Percentiles rank a stretch among this genome's conserved stretches.
phyloP scores from a whole-genome alignment of 2,329 filamentous ascomycete genomes.

The Rutstroemia sp. region DNA sequence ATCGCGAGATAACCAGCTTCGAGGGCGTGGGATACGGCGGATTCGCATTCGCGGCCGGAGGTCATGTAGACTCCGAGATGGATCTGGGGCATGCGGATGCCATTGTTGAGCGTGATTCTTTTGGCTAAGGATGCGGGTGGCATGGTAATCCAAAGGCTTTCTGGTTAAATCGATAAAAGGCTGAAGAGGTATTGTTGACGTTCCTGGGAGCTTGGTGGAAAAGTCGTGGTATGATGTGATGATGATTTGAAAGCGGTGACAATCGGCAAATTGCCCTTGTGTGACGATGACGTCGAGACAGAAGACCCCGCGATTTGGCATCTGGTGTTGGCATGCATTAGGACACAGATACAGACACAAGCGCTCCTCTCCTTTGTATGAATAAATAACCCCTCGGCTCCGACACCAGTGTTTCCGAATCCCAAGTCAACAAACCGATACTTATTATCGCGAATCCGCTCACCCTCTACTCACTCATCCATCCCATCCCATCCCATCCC shows the following conservation, averaged over 20 bases:
- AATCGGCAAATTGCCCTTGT: neutral
- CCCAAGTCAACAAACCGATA: too few relatives aligned
- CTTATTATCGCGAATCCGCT: too few relatives aligned
- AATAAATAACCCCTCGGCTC: too few relatives aligned
- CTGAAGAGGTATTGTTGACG: neutral
- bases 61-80: conserved; percentile 71
- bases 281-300: conserved; percentile 1
- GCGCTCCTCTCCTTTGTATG: too few relatives aligned
- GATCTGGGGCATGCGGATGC: conserved; percentile 57
- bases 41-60: conserved; percentile 50
- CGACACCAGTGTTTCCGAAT: too few relatives aligned
- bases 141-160: neutral
- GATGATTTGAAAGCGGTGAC: neutral
- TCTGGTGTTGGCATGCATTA: too few relatives aligned
- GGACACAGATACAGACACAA: too few relatives aligned
- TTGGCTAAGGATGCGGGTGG: neutral
- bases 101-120: conserved; percentile 4
- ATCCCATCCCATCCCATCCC: neutral
- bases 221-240: neutral
- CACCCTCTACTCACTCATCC: neutral
- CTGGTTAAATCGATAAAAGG: neutral
- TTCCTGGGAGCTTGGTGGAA: neutral
- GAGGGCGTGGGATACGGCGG: conserved; percentile 39
- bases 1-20: conserved; percentile 45
- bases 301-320: neutral